Evolutionary conservation across 345 rosid genomes (phyloP), one percentile per base, ranked within the genome.

Genomic region (Boechera retrofracta): DNA sequence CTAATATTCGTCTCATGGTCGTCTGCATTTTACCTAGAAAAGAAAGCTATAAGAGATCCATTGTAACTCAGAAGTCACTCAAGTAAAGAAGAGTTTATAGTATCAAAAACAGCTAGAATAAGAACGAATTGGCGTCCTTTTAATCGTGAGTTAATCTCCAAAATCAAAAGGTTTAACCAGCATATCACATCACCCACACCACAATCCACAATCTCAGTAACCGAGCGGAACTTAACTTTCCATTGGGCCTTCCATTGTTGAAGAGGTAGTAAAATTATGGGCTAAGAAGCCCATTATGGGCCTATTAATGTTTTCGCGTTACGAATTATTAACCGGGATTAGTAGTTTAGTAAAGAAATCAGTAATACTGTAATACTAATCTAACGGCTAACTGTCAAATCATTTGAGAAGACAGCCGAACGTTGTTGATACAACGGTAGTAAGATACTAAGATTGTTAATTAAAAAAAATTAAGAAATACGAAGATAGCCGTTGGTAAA

Each of bases 1-100:
- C 24, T 21, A 21, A 21, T 21, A 21, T 21, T 21, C 24, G 24
- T 21, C 24, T 21, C 24, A 21, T 83, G 56, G 70, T 78, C 10
- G 82, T 73, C 83, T 74, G 90, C 94, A 81, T 86, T 21, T 64
- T 81, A 76, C 89, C 96, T 90, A 47, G 24, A 21, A 21, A 21
- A 21, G 24, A 21, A 21, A 21, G 24, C 24, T 21, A 13, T 63
- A 16, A 59, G 53, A 76, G 42, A 59, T 77, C 55, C 42, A 4
- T 59, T 12, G 69, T 35, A 55, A 70, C 54, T 63, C 24, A 21
- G 1, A 21, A 21, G 24, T 21, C 44, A 53, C 12, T 31, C 52
- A 26, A 28, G 41, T 15, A 62, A 53, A 31, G 24, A 21, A 21
- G 68, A 54, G 8, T 28, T 33, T 5, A 26, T 0, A 10, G 8